A percentile compares a stretch with the other conserved stretches of the same genome.
Conservation (phyloP, 257 asterid genomes). For the Gentiana dahurica region DNA sequence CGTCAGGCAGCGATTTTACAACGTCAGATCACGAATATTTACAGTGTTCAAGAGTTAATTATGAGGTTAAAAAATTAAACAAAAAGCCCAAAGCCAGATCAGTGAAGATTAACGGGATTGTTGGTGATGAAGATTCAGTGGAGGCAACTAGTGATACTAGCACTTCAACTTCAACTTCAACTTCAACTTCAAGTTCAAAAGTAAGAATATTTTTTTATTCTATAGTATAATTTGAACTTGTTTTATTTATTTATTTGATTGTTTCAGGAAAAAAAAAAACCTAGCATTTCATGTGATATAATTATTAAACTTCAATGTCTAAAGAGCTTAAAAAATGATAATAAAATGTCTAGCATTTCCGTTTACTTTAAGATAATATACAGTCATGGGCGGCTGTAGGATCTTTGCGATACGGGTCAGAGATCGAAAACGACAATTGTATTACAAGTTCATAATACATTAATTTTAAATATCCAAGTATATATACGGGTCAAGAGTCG, state of each 20-base stretch:
- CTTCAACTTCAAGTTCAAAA: constrained; percentile 25
- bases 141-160: constrained; percentile 21
- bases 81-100: constrained; percentile 15
- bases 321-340: too few species aligned
- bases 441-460: too few species aligned
- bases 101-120: neutral
- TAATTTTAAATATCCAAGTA: too few species aligned
- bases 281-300: too few species aligned
- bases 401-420: too few species aligned
- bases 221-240: neutral
- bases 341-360: too few species aligned
- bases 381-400: too few species aligned
- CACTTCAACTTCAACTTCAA: constrained; percentile 30
- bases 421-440: too few species aligned
- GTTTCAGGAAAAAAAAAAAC: neutral
- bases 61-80: constrained; percentile 18
- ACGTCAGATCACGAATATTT: constrained; percentile 20
- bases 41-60: constrained; percentile 16
- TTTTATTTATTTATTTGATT: neutral
- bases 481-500: too few species aligned
- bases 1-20: constrained; percentile 49
- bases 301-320: too few species aligned
- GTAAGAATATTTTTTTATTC: constrained; percentile 19
- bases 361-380: too few species aligned
- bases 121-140: constrained; percentile 28